phyloP scores from a whole-genome alignment of 768 basidiomycete species.

The Kwoniella botswanensis region DNA sequence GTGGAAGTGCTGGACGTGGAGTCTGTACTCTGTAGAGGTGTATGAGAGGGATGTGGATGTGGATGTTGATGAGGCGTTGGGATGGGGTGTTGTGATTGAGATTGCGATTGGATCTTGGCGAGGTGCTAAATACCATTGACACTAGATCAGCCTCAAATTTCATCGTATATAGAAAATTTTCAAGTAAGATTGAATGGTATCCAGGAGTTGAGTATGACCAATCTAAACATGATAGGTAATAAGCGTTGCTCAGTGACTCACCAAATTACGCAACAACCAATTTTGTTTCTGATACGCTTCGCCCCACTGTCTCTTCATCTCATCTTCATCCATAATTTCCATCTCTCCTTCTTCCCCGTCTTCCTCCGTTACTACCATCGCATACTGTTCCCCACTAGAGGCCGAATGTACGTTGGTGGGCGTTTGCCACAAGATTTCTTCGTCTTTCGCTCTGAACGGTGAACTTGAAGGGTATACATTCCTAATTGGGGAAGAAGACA shows the following conservation, averaged over 20 bases:
- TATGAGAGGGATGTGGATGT: background rate
- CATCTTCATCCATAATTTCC: conserved; percentile 34
- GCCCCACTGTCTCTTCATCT: conserved; percentile 48
- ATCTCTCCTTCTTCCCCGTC: conserved; percentile 7
- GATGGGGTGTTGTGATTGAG: background rate
- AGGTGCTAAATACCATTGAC: background rate
- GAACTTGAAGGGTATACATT: conserved; percentile 40
- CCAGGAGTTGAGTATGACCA: no score
- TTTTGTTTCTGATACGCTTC: conserved; percentile 46
- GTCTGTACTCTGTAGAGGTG: background rate
- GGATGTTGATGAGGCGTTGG: background rate
- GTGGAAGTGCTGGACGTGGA: background rate
- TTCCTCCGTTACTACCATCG: background rate
- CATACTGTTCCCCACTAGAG: background rate
- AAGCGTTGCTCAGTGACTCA: conserved; percentile 16
- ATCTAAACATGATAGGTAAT: background rate
- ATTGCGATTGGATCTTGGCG: background rate
- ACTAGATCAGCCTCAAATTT: background rate
- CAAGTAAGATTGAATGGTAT: no score
- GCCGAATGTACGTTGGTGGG: background rate
- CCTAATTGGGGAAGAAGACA: conserved; percentile 47
- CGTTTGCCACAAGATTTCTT: background rate
- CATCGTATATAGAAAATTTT: background rate
- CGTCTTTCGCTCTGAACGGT: conserved; percentile 34
- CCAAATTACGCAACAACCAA: conserved; percentile 41